phyloP scores from a whole-genome alignment of 495 filamentous ascomycete genomes.

The Neurospora sp. region DNA sequence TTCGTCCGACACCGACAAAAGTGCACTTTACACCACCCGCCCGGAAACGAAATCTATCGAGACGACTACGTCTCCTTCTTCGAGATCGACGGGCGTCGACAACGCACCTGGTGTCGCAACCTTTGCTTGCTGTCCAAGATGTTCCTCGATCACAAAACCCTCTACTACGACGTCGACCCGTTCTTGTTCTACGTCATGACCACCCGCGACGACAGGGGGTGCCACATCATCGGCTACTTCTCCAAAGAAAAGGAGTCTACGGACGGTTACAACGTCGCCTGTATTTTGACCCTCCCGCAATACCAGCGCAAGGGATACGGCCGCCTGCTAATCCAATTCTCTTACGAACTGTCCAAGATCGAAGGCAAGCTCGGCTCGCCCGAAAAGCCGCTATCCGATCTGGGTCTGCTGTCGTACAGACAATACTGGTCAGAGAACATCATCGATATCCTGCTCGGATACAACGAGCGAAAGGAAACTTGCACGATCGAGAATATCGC shows the following conservation, averaged over 20 bases:
- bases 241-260: slow-evolving; percentile 96
- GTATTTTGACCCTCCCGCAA: slow-evolving; percentile 91
- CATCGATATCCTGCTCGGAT: slow-evolving; percentile 66
- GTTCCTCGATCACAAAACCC: slow-evolving; percentile 96
- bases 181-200: slow-evolving; percentile 99
- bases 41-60: slow-evolving; percentile 96
- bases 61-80: slow-evolving; percentile 93
- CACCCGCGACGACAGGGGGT: slow-evolving; percentile 72
- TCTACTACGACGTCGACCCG: slow-evolving; percentile 99
- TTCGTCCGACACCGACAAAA: slow-evolving; percentile 82
- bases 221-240: slow-evolving; percentile 92
- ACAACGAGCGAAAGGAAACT: slow-evolving; percentile 48
- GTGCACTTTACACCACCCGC: slow-evolving; percentile 85
- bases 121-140: slow-evolving; percentile 89
- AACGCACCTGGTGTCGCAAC: slow-evolving; percentile 94
- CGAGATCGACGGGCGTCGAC: slow-evolving; percentile 92
- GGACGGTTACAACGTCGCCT: slow-evolving; percentile 94
- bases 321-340: slow-evolving; percentile 89
- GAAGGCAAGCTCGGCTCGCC: slow-evolving; percentile 91
- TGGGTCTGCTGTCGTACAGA: slow-evolving; percentile 84
- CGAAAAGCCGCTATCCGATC: slow-evolving; percentile 90
- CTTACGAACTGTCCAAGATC: slow-evolving; percentile 91
- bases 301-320: slow-evolving; percentile 93
- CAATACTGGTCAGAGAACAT: slow-evolving; percentile 96
- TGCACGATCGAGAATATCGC: slow-evolving; percentile 77